These are phyloP conservation scores for Entonaema liquescens DNA, from an alignment of 495 filamentous ascomycete species.

Conservation along the genomic window DNA sequence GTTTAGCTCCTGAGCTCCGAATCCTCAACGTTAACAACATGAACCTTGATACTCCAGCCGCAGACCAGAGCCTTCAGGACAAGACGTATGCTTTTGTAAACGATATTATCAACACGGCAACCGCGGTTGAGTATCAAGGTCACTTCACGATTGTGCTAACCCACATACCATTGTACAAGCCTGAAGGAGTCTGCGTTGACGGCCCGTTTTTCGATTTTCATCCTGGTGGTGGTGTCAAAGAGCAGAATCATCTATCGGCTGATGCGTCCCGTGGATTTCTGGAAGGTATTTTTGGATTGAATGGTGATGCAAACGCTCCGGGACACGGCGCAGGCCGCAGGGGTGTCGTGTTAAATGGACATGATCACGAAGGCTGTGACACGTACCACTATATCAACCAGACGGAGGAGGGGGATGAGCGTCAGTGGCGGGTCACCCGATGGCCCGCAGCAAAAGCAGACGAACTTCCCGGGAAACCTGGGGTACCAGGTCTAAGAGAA, in stretches of 20 bases:
- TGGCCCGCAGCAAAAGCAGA: constrained; percentile 50
- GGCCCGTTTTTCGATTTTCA: constrained; percentile 80
- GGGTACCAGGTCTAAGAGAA: constrained; percentile 73
- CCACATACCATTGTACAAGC: constrained; percentile 90
- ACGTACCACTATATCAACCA: constrained; percentile 79
- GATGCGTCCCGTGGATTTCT: constrained; percentile 73
- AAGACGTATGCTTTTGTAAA: constrained; percentile 82
- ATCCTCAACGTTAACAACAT: constrained; percentile 89
- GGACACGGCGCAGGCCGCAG: constrained; percentile 65
- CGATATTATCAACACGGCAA: constrained; percentile 69
- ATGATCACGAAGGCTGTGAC: constrained; percentile 95
- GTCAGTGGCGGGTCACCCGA: constrained; percentile 58
- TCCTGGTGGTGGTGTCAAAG: constrained; percentile 74
- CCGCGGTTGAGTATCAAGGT: constrained; percentile 69
- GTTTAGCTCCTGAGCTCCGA: constrained; percentile 70
- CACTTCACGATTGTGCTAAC: constrained; percentile 86
- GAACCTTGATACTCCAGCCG: constrained; percentile 85
- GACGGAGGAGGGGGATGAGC: constrained; percentile 42
- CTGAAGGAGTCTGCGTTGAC: constrained; percentile 83
- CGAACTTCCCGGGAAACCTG: constrained; percentile 45
- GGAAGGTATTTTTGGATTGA: constrained; percentile 82
- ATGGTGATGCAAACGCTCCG: constrained; percentile 61
- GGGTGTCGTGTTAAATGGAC: constrained; percentile 84
- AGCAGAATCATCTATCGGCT: constrained; percentile 89
- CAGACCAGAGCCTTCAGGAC: constrained; percentile 68